These are phyloP conservation scores for Talaromyces proteolyticus DNA, from an alignment of 495 filamentous ascomycete species.

Conservation along the genomic window DNA sequence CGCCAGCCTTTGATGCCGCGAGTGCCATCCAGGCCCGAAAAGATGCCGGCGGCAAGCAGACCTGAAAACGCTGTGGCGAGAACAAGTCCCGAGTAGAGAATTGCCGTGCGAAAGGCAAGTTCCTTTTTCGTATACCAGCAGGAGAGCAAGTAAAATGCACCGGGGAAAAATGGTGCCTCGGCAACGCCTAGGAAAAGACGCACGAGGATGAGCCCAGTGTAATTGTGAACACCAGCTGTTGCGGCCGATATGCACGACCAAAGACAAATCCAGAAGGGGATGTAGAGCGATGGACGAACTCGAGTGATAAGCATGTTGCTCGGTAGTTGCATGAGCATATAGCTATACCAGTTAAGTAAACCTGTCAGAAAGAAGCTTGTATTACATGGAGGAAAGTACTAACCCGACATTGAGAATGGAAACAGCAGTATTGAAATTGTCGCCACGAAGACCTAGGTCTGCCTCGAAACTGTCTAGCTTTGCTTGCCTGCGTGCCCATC, in stretches of 20 bases:
- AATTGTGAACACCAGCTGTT: conserved; percentile 36
- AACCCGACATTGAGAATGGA: conserved; percentile 53
- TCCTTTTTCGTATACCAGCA: conserved; percentile 48
- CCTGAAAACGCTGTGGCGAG: conserved; percentile 40
- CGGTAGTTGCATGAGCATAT: conserved; percentile 51
- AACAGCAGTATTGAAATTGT: conserved; percentile 50
- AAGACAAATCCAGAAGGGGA: conserved; percentile 36
- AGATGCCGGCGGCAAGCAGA: conserved; percentile 31
- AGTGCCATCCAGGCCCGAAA: conserved; percentile 18
- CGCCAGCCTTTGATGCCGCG: conserved; percentile 69
- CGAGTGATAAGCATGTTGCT: conserved; percentile 55
- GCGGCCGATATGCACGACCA: conserved; percentile 43
- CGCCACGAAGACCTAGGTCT: conserved; percentile 39
- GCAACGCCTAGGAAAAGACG: conserved; percentile 36
- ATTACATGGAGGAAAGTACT: conserved; percentile 7
- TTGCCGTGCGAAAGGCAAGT: conserved; percentile 33
- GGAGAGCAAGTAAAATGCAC: conserved; percentile 37
- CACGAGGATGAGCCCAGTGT: conserved; percentile 30
- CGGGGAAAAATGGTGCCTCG: conserved; percentile 48
- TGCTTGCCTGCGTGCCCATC: background rate
- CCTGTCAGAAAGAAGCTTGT: background rate
- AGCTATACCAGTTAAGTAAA: conserved; percentile 16
- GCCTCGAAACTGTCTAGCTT: conserved; percentile 37
- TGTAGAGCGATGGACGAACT: conserved; percentile 25
- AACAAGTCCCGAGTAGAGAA: conserved; percentile 37